Evolutionary conservation across 2,329 filamentous ascomycete genomes (phyloP).

Genomic region (Paraphaeosphaeria sporulosa): DNA sequence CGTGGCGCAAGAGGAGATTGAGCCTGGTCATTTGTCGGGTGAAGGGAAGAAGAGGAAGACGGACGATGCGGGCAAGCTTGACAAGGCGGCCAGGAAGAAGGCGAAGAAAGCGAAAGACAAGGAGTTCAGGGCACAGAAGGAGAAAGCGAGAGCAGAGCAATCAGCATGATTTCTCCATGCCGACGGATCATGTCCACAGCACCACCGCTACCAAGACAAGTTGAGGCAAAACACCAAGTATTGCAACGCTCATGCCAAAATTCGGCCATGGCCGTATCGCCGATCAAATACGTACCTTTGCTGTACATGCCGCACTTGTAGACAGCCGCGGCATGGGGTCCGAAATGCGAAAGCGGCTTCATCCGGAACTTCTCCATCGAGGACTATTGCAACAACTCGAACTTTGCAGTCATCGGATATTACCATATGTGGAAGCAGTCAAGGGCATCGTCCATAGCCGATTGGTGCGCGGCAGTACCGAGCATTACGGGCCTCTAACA

Average conservation of each 20-base stretch:
- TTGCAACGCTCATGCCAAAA: not conserved
- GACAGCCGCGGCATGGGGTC: not conserved
- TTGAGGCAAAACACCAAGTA: too few species aligned
- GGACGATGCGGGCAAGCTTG: constrained; percentile 39
- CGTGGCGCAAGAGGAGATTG: constrained; percentile 38
- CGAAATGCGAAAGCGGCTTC: not conserved
- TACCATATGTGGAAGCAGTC: constrained; percentile 2
- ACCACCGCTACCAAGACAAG: not conserved
- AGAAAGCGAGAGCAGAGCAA: constrained; percentile 38
- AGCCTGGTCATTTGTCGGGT: not conserved
- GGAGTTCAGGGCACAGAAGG: constrained; percentile 51
- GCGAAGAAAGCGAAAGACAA: constrained; percentile 63
- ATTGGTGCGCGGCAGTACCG: constrained; percentile 9
- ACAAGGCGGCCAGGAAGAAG: constrained; percentile 63
- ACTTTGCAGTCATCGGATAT: not conserved
- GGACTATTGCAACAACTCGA: not conserved
- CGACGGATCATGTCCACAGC: not conserved
- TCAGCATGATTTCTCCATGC: constrained; percentile 17
- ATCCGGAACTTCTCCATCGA: not conserved
- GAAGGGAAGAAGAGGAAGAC: constrained; percentile 40
- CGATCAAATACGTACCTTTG: not conserved
- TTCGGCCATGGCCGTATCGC: not conserved
- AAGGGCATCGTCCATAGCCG: not conserved
- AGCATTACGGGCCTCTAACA: constrained; percentile 4
- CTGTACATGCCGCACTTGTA: not conserved